Percentiles rank a stretch among this genome's conserved stretches.
Conservation (phyloP, 306 rosid species). For the Glycyrrhiza uralensis region DNA sequence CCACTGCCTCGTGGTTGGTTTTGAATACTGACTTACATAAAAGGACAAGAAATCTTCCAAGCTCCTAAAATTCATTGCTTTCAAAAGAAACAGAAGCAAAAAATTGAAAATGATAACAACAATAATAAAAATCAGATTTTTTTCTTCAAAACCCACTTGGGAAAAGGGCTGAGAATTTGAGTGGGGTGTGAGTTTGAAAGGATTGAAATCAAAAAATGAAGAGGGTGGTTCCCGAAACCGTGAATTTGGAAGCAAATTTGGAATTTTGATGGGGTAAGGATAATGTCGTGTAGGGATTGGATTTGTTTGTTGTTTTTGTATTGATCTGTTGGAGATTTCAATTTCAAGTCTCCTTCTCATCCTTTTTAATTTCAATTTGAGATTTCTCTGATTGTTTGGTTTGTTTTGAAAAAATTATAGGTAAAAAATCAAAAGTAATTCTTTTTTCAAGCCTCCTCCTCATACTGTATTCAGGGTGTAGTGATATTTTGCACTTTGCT, state of each 20-base stretch:
- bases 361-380: neutral
- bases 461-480: too few relatives aligned
- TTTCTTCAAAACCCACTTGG: slow-evolving; percentile 16
- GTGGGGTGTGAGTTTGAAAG: slow-evolving; percentile 8
- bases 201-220: slow-evolving; percentile 6
- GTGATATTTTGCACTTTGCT: too few relatives aligned
- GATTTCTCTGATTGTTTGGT: neutral
- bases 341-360: neutral
- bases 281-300: neutral
- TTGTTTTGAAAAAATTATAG: neutral
- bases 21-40: slow-evolving; percentile 86
- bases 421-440: neutral
- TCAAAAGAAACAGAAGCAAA: neutral
- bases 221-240: slow-evolving; percentile 18
- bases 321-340: slow-evolving; percentile 14
- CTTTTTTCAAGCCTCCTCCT: too few relatives aligned
- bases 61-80: slow-evolving; percentile 85
- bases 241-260: neutral
- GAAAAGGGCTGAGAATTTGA: neutral
- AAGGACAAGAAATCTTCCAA: slow-evolving; percentile 94
- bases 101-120: neutral
- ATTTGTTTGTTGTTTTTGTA: neutral
- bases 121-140: slow-evolving; percentile 13
- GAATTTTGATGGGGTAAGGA: neutral
- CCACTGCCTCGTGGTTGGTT: slow-evolving; percentile 86